Evolutionary conservation across 1,284 basidiomycete species (phyloP), one percentile per base, ranked within the genome.

Genomic region (Cerrena zonata): DNA sequence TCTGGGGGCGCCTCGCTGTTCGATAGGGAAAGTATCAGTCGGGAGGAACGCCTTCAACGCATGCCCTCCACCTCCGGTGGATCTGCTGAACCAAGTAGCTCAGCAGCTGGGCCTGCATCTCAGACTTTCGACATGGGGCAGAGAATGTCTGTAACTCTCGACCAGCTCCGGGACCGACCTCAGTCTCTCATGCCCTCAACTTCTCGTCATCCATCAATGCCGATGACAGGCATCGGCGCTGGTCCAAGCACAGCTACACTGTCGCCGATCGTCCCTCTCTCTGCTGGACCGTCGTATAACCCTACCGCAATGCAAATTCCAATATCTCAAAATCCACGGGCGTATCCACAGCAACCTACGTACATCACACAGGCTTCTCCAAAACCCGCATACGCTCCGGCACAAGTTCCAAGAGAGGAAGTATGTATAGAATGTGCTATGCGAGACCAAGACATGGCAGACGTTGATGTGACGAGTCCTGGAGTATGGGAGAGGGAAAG

Each of bases 391-490:
- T 80, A 79, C 60, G 73, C 77, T 11, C 76, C 79, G 27, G 71
- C 75, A 40, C 70, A 66, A 59, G 71, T 61, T 48, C 76, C 70
- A 19, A 81, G 76, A 55, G 86, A 87, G 60, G 94, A 97, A 67
- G 75, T 98, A 40, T 99, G 95, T 62, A 77, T 98, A 45, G 95
- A 99, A 71, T 99, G 95, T 67, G 91, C 96, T 62, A 99, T 99
- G 95, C 86, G 95, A 40, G 95, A 99, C 71, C 86, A 95, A 64
- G 95, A 99, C 65, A 93, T 99, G 89, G 92, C 89, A 30, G 95
- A 97, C 68, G 91, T 99, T 24, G 80, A 89, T 64, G 95, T 97
- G 21, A 79, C 85, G 2, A 84, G 86, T 25, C 82, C 86, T 3
- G 91, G 92, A 0, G 78, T 90, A 13, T 99, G 95, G 95, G 92